These are phyloP conservation scores for Phytomonas sp. DNA, from an alignment of 208 protist species.

Conservation along the genomic window DNA sequence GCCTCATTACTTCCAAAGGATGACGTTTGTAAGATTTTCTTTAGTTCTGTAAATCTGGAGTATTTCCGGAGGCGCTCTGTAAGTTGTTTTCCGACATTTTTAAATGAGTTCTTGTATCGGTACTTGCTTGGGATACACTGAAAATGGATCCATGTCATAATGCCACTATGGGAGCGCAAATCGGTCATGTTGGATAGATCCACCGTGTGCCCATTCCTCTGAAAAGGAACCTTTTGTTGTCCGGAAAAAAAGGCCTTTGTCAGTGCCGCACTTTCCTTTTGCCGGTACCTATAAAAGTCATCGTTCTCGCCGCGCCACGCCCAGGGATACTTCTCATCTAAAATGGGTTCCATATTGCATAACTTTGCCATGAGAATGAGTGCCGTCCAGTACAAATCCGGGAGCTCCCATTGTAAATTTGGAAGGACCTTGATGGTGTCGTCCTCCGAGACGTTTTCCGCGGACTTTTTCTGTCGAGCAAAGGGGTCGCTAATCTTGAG, in stretches of 20 bases:
- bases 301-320: slow-evolving; percentile 58
- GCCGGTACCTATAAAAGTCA: slow-evolving; percentile 41
- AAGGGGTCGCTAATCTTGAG: slow-evolving; percentile 10
- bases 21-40: slow-evolving; percentile 22
- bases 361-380: slow-evolving; percentile 53
- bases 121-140: slow-evolving; percentile 52
- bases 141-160: slow-evolving; percentile 48
- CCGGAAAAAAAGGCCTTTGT: slow-evolving; percentile 44
- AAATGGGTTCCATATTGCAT: slow-evolving; percentile 24
- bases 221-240: slow-evolving; percentile 15
- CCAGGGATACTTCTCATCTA: slow-evolving; percentile 59
- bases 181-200: slow-evolving; percentile 49
- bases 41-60: neutral
- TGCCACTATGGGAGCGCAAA: slow-evolving; percentile 17
- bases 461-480: neutral
- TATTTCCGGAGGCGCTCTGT: neutral
- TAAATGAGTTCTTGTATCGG: neutral
- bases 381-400: slow-evolving; percentile 49
- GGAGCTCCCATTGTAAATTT: slow-evolving; percentile 70
- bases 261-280: slow-evolving; percentile 25
- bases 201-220: slow-evolving; percentile 23
- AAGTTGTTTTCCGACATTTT: neutral
- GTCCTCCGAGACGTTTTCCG: slow-evolving; percentile 16
- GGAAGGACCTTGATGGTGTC: slow-evolving; percentile 29
- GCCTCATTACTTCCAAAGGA: slow-evolving; percentile 41